Evolutionary conservation across 1,284 basidiomycete genomes (phyloP), one percentile per base, ranked within the genome.

Genomic region (Marasmius fiardii): DNA sequence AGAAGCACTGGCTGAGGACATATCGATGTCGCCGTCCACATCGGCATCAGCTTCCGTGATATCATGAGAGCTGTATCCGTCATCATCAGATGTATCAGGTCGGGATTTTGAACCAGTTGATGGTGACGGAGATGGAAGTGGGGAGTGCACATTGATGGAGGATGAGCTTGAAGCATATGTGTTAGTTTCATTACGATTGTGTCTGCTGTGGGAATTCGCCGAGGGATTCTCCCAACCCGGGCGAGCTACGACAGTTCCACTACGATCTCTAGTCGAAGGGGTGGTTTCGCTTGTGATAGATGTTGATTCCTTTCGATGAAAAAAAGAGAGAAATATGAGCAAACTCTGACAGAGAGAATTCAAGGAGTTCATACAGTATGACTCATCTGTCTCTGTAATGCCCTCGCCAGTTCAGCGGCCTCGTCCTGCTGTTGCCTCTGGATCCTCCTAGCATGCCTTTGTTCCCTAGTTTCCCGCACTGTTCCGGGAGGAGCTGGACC

Each of bases 41-140:
- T 86, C 85, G 7, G 75, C 81, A 58, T 88, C 87, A 58, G 87
- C 86, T 67, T 90, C 88, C 0, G 86, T 88, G 70, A 89, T 87
- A 0, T 86, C 88, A 52, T 89, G 86, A 0, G 83, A 79, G 12
- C 85, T 41, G 39, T 41, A 41, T 20, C 39, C 39, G n/a, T 41
- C 39, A n/a, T 41, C 39, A 41, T 41, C 73, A 1, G 85, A 87
- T 24, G 75, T 77, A n/a, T 82, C 81, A 18, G 81, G 79, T 1
- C 81, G 79, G 0, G 77, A 75, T 0, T 80, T 78, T 0, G 79
- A 74, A 3, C 74, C 73, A 47, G 64, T 75, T 14, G 74, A 74
- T 2, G 73, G 73, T 6, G 77, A 77, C 0, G 68, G 70, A 28
- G 64, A 64, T 53, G 50, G 65, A 61, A 45, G 62, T 54, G 72